A percentile compares a stretch with the other conserved stretches of the same genome.
Conservation (phyloP, 768 basidiomycete genomes). For the Postia placenta region DNA sequence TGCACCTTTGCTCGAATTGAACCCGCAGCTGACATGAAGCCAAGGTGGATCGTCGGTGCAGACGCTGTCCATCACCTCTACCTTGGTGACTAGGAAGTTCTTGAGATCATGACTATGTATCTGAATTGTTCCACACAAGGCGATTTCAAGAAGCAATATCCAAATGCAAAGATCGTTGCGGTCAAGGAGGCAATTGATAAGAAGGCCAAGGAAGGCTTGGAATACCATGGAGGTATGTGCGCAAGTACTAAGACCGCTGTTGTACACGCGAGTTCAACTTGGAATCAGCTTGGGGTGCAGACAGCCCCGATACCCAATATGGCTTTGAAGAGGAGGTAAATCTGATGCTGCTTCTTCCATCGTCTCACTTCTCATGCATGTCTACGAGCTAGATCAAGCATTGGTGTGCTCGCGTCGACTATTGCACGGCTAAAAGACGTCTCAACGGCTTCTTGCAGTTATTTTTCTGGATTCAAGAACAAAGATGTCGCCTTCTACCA, state of each 20-base stretch:
- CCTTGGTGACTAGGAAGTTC: slow-evolving; percentile 37
- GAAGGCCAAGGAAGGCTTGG: slow-evolving; percentile 44
- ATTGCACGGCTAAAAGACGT: not conserved
- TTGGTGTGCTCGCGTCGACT: slow-evolving; percentile 15
- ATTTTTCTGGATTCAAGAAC: slow-evolving; percentile 65
- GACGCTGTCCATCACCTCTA: slow-evolving; percentile 57
- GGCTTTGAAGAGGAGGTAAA: slow-evolving; percentile 72
- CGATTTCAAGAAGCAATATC: slow-evolving; percentile 66
- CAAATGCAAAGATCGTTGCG: slow-evolving; percentile 64
- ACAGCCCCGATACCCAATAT: slow-evolving; percentile 47
- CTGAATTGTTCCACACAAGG: slow-evolving; percentile 25
- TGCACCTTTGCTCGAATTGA: too few relatives aligned
- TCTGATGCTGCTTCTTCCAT: not conserved
- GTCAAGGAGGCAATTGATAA: slow-evolving; percentile 50
- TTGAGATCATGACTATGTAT: not conserved
- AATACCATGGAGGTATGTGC: slow-evolving; percentile 59
- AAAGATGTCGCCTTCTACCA: slow-evolving; percentile 86
- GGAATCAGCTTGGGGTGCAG: slow-evolving; percentile 25
- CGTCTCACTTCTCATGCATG: too few relatives aligned
- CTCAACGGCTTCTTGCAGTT: slow-evolving; percentile 37
- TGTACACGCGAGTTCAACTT: not conserved
- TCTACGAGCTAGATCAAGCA: slow-evolving; percentile 20
- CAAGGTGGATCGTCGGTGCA: slow-evolving; percentile 52
- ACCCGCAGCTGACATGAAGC: not conserved
- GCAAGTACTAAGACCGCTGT: slow-evolving; percentile 1